phyloP scores from a whole-genome alignment of 1,139 yeast genomes.

The Saccharomyces hybrid region DNA sequence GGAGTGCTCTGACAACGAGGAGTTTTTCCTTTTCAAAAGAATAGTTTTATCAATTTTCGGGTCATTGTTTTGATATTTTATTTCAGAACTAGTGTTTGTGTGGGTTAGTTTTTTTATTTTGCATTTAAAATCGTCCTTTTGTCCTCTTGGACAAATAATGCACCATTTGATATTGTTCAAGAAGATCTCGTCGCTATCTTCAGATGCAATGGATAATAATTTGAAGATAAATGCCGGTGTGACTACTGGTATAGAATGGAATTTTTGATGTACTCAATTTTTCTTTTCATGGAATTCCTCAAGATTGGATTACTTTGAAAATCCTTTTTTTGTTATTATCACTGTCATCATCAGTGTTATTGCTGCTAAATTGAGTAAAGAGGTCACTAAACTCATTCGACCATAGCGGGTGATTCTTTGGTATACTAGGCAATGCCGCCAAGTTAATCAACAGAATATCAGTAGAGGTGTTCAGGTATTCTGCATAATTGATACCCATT shows the following conservation, averaged over 20 bases:
- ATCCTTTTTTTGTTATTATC: neutral
- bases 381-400: conserved; percentile 26
- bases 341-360: neutral
- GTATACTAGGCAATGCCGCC: conserved; percentile 32
- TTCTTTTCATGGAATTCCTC: conserved; percentile 29
- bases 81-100: conserved; percentile 1
- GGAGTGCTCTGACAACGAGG: neutral
- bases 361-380: conserved; percentile 14
- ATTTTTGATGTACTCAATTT: conserved; percentile 41
- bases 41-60: conserved; percentile 2
- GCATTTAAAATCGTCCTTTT: conserved; percentile 16
- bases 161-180: conserved; percentile 30
- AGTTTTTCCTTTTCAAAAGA: neutral
- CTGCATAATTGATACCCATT: conserved; percentile 44
- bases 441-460: conserved; percentile 61
- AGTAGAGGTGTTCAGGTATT: conserved; percentile 47
- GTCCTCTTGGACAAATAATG: conserved; percentile 27
- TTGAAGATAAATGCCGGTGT: conserved; percentile 31
- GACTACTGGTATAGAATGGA: conserved; percentile 36
- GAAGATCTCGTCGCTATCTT: conserved; percentile 7
- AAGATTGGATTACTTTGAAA: conserved; percentile 20
- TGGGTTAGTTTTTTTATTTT: conserved; percentile 6
- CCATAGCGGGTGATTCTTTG: conserved; percentile 28
- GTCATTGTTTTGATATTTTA: conserved; percentile 1
- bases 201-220: conserved; percentile 12